Evolutionary conservation across 352 stramenopile genomes (phyloP).

Genomic region (Pythium sp.): DNA sequence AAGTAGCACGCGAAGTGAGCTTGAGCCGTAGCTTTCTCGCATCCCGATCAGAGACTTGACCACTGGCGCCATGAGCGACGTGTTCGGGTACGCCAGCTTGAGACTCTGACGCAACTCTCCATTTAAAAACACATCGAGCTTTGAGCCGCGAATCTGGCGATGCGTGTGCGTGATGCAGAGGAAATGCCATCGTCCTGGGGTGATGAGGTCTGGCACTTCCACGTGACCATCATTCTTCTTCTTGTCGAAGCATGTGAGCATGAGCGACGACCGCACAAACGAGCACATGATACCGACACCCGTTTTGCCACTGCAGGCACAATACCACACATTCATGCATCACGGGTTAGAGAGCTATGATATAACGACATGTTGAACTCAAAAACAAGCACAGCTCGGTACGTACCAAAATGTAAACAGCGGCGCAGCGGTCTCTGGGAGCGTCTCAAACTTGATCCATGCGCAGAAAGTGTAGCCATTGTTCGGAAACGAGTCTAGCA

Average conservation of each 20-base stretch:
- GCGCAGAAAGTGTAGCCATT: slow-evolving; percentile 85
- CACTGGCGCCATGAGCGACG: slow-evolving; percentile 65
- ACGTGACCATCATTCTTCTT: slow-evolving; percentile 85
- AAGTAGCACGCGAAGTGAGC: slow-evolving; percentile 55
- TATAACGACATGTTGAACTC: background rate
- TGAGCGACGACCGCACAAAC: slow-evolving; percentile 70
- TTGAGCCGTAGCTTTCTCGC: slow-evolving; percentile 65
- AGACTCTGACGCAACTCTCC: slow-evolving; percentile 68
- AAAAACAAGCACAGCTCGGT: background rate
- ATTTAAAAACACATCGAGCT: slow-evolving; percentile 81
- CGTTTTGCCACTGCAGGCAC: slow-evolving; percentile 45
- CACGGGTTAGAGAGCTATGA: background rate
- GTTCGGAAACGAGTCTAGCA: slow-evolving; percentile 69
- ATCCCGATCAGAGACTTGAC: slow-evolving; percentile 79
- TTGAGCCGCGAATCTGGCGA: slow-evolving; percentile 77
- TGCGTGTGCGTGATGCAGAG: slow-evolving; percentile 84
- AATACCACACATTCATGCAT: background rate
- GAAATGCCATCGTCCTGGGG: slow-evolving; percentile 71
- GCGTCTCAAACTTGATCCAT: slow-evolving; percentile 82
- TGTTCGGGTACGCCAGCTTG: slow-evolving; percentile 78
- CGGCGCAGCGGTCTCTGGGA: slow-evolving; percentile 65
- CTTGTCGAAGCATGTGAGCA: slow-evolving; percentile 83
- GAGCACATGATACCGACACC: slow-evolving; percentile 78
- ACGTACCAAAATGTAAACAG: slow-evolving; percentile 78
- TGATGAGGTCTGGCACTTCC: slow-evolving; percentile 68